phyloP scores from a whole-genome alignment of 2,329 filamentous ascomycete species.

The Ophiostoma australiae region DNA sequence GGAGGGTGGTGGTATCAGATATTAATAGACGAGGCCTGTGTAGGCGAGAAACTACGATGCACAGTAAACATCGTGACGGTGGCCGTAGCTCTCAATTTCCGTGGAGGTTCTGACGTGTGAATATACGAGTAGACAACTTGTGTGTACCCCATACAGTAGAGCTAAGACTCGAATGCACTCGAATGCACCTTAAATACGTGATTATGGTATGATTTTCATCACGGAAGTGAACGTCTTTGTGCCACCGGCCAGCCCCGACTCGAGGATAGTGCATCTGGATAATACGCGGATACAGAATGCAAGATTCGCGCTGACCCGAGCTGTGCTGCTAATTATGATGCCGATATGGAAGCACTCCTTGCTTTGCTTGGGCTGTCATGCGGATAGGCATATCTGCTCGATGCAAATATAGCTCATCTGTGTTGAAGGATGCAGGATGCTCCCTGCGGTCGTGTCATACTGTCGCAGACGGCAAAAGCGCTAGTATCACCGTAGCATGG shows the following conservation, averaged over 20 bases:
- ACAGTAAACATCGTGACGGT: neutral
- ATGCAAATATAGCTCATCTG: neutral
- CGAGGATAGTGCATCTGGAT: neutral
- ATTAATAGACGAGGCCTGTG: neutral
- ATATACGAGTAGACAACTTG: neutral
- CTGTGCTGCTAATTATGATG: neutral
- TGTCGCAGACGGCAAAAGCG: neutral
- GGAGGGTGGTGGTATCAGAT: neutral
- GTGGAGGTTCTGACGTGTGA: neutral
- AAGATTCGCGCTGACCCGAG: neutral
- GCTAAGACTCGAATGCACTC: neutral
- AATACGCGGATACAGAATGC: neutral
- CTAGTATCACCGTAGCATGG: neutral
- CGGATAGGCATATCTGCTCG: neutral
- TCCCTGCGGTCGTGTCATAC: neutral
- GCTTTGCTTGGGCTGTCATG: neutral
- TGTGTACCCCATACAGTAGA: no score
- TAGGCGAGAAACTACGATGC: no score
- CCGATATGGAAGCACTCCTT: neutral
- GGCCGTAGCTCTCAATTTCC: neutral
- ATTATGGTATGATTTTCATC: neutral
- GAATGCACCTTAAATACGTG: neutral
- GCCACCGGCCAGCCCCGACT: no score
- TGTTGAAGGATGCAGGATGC: neutral
- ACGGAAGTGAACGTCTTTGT: no score